Conservation (phyloP, 192 early-diverging fungal species). For the Lobosporangium transversale region DNA sequence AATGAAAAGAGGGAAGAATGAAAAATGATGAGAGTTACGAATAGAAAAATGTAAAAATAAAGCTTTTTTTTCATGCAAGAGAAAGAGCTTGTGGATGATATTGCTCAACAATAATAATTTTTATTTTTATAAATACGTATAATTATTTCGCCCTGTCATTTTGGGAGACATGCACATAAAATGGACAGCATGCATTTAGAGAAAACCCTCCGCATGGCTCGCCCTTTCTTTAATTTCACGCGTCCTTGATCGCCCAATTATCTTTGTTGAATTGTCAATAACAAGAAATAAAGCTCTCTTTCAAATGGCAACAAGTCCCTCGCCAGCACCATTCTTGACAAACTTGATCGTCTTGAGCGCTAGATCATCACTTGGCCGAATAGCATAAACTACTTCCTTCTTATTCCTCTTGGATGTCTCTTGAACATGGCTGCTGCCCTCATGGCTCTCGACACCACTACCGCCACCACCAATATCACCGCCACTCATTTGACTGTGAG, state of each 20-base stretch:
- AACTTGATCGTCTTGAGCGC: slow-evolving; percentile 47
- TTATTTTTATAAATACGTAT: too few species aligned
- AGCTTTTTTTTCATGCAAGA: background rate
- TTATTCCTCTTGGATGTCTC: slow-evolving; percentile 12
- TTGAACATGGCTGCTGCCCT: background rate
- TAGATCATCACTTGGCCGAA: slow-evolving; percentile 47
- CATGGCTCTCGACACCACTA: background rate
- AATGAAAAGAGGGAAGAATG: background rate
- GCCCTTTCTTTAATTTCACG: background rate
- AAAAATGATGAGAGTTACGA: background rate
- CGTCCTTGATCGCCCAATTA: background rate
- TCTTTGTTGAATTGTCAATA: too few species aligned
- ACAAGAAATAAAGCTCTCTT: too few species aligned
- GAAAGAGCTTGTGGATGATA: background rate
- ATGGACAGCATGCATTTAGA: background rate
- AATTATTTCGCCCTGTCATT: too few species aligned
- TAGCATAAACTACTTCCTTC: slow-evolving; percentile 38
- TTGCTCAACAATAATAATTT: too few species aligned
- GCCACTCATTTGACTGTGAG: slow-evolving; percentile 36
- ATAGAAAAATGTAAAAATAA: background rate
- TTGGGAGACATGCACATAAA: too few species aligned
- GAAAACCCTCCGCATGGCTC: too few species aligned
- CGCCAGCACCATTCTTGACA: slow-evolving; percentile 40
- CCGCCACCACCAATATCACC: background rate
- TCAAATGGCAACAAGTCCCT: slow-evolving; percentile 33